These are phyloP conservation scores for Avena insularis DNA, from an alignment of 176 grass and related monocot species.

Conservation along the genomic window DNA sequence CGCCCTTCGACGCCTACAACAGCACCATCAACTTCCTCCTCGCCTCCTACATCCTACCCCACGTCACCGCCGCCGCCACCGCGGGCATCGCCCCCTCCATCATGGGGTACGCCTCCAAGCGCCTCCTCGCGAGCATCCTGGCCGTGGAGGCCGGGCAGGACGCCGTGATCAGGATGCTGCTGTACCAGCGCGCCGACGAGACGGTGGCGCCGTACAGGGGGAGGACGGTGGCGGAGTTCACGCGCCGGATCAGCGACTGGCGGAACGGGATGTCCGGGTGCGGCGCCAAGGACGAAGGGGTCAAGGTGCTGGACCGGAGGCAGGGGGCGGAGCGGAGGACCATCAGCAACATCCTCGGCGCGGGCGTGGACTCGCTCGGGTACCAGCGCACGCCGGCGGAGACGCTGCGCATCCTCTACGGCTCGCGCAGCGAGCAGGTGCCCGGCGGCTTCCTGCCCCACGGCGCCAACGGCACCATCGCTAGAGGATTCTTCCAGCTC, in stretches of 20 bases:
- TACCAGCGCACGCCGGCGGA: conserved; percentile 73
- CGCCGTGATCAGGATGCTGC: conserved; percentile 70
- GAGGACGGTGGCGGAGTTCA: conserved; percentile 73
- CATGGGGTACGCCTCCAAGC: conserved; percentile 63
- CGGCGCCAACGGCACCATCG: conserved; percentile 67
- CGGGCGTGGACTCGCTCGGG: conserved; percentile 59
- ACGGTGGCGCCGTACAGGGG: conserved; percentile 60
- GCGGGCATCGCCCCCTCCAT: conserved; percentile 55
- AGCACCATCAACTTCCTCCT: conserved; percentile 72
- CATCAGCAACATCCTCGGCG: conserved; percentile 70
- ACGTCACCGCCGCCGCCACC: conserved; percentile 62
- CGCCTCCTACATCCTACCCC: conserved; percentile 80
- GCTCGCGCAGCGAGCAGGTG: conserved; percentile 53
- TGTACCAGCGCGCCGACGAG: conserved; percentile 70
- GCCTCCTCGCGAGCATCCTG: conserved; percentile 58
- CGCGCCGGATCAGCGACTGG: conserved; percentile 53
- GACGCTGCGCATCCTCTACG: conserved; percentile 80
- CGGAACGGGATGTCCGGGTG: conserved; percentile 57
- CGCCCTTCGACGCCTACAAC: conserved; percentile 74
- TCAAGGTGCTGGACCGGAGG: conserved; percentile 51
- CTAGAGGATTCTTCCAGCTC: conserved; percentile 56
- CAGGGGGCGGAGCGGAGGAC: conserved; percentile 61
- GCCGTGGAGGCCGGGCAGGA: conserved; percentile 86
- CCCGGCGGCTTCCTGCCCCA: conserved; percentile 77
- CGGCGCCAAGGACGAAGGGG: conserved; percentile 73